Conservation (phyloP, 306 rosid genomes). For the Vicia faba region DNA sequence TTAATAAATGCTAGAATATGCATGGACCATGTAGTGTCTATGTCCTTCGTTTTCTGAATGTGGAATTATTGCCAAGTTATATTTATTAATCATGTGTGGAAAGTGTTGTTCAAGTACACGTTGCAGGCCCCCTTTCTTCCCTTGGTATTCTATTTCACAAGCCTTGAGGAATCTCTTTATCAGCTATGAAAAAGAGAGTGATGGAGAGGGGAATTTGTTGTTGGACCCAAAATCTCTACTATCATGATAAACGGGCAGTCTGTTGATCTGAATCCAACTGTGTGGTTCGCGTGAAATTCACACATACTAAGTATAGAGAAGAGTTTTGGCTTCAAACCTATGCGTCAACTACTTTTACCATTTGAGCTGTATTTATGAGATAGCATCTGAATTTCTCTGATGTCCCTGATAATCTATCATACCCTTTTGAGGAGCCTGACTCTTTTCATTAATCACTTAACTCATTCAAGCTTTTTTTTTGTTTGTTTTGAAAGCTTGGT, state of each 20-base stretch:
- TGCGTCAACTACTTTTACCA: neutral
- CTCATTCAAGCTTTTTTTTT: neutral
- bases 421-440: constrained; percentile 3
- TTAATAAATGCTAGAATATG: constrained; percentile 79
- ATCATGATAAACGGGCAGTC: neutral
- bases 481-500: no score
- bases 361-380: neutral
- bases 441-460: constrained; percentile 1
- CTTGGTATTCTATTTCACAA: constrained; percentile 34
- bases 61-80: no score
- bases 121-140: constrained; percentile 42
- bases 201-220: neutral
- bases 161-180: constrained; percentile 19
- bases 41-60: no score
- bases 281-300: neutral
- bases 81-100: constrained; percentile 58
- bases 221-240: neutral
- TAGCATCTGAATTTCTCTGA: neutral
- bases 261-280: neutral
- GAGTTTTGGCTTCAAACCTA: neutral
- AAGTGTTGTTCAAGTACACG: constrained; percentile 60
- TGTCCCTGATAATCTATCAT: neutral
- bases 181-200: neutral
- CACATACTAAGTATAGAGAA: neutral
- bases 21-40: constrained; percentile 42